Evolutionary conservation across 1,284 basidiomycete genomes (phyloP).

Genomic region (Hortiboletus rubellus): DNA sequence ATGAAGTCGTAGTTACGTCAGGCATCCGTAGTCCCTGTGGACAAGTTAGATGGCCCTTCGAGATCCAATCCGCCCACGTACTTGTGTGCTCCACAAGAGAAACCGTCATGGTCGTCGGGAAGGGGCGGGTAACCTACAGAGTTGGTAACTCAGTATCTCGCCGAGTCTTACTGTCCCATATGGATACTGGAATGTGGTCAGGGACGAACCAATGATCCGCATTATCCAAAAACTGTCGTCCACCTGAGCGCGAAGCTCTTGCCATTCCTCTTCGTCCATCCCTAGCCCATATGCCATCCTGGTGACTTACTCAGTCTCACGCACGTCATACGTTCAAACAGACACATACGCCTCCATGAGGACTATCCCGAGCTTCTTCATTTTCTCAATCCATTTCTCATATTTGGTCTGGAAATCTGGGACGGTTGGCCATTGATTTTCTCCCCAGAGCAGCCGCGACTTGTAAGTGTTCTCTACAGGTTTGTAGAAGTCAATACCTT

Average conservation of each 20-base stretch:
- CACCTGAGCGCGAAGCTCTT: slow-evolving; percentile 60
- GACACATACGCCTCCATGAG: slow-evolving; percentile 76
- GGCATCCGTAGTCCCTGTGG: slow-evolving; percentile 78
- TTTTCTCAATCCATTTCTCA: slow-evolving; percentile 76
- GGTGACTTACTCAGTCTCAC: slow-evolving; percentile 2
- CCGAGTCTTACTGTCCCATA: not conserved
- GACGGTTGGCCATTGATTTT: slow-evolving; percentile 79
- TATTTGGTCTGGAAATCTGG: slow-evolving; percentile 61
- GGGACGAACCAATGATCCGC: slow-evolving; percentile 67
- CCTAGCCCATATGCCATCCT: slow-evolving; percentile 82
- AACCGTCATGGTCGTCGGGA: slow-evolving; percentile 72
- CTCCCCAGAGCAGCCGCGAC: slow-evolving; percentile 69
- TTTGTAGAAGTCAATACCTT: slow-evolving; percentile 80
- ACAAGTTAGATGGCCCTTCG: slow-evolving; percentile 7
- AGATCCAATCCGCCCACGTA: slow-evolving; percentile 32
- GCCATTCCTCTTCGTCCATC: slow-evolving; percentile 70
- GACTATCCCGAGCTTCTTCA: slow-evolving; percentile 73
- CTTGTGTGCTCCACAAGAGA: slow-evolving; percentile 86
- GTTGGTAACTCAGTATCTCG: not conserved
- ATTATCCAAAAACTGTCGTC: slow-evolving; percentile 87
- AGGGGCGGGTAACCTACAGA: slow-evolving; percentile 77
- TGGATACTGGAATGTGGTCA: not conserved
- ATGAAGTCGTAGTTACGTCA: slow-evolving; percentile 57
- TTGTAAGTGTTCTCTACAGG: slow-evolving; percentile 71
- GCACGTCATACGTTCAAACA: not conserved